Evolutionary conservation across 176 grass and related monocot species (phyloP).

Genomic region (Phragmites australis): DNA sequence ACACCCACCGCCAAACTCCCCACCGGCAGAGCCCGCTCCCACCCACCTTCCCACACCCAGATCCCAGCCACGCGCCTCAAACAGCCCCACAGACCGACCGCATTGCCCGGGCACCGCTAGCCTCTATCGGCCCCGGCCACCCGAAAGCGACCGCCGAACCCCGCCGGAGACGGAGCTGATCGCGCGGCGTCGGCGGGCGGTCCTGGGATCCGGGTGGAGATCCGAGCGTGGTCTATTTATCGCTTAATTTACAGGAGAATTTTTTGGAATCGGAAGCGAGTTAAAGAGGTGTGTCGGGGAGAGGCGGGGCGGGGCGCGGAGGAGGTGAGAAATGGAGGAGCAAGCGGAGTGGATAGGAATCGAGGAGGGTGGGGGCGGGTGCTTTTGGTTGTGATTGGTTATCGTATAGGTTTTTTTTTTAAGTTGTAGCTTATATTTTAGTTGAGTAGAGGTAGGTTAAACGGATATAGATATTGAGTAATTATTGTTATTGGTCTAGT

Average conservation of each 20-base stretch:
- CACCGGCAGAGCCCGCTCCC: slow-evolving; percentile 19
- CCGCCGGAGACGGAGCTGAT: neutral
- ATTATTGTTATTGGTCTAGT: too few relatives aligned
- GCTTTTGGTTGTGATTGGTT: too few relatives aligned
- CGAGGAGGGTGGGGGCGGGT: neutral
- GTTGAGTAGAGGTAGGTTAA: too few relatives aligned
- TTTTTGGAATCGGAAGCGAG: slow-evolving; percentile 33
- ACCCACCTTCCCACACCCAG: slow-evolving; percentile 4
- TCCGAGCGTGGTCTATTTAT: slow-evolving; percentile 28
- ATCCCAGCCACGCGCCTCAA: slow-evolving; percentile 29
- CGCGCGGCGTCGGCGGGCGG: neutral
- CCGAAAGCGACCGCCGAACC: neutral
- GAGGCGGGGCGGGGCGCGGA: neutral
- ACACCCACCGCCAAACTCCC: slow-evolving; percentile 5
- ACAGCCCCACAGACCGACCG: neutral
- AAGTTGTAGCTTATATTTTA: too few relatives aligned
- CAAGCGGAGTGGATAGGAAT: neutral
- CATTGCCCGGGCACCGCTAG: slow-evolving; percentile 22
- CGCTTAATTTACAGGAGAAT: slow-evolving; percentile 22
- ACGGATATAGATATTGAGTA: too few relatives aligned
- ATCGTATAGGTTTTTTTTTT: too few relatives aligned
- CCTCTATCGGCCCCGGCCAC: neutral
- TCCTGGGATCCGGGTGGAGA: slow-evolving; percentile 14
- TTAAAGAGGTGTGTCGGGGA: slow-evolving; percentile 30
- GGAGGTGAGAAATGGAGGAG: neutral